Percentiles rank a stretch among this genome's conserved stretches.
Conservation (phyloP, 2,329 filamentous ascomycete species). For the Tolypocladium cylindrosporum region DNA sequence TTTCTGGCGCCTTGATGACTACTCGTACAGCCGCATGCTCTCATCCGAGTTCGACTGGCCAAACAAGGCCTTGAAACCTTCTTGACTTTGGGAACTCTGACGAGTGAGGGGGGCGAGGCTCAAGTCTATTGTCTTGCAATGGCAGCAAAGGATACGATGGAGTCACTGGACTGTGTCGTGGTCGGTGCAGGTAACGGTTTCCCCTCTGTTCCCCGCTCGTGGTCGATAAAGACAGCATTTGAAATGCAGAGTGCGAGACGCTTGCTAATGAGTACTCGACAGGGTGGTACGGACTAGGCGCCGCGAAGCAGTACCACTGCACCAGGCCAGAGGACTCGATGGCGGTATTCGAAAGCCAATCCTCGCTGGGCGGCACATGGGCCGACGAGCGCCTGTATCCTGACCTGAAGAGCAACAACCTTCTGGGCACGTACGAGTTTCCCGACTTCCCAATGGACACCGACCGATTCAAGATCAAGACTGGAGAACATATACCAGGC, state of each 20-base stretch:
- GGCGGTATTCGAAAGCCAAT: constrained; percentile 45
- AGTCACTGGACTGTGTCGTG: constrained; percentile 35
- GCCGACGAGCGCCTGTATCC: constrained; percentile 56
- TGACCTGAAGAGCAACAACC: constrained; percentile 64
- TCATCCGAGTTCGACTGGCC: not conserved
- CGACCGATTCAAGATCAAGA: constrained; percentile 36
- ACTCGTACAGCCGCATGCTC: not conserved
- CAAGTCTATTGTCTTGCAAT: not conserved
- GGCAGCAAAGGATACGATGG: constrained; percentile 18
- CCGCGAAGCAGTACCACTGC: constrained; percentile 51
- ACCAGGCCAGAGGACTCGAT: constrained; percentile 47
- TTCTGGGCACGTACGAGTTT: constrained; percentile 63
- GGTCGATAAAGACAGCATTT: not conserved
- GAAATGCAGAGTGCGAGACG: not conserved
- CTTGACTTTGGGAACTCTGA: not conserved
- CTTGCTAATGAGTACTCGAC: not conserved
- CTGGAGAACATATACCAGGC: constrained; percentile 37
- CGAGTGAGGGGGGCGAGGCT: not conserved
- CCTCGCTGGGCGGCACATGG: constrained; percentile 60
- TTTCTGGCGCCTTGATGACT: not conserved
- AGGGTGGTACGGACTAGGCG: constrained; percentile 43
- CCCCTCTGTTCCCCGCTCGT: not conserved
- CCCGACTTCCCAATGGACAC: constrained; percentile 62
- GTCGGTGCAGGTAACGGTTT: constrained; percentile 38
- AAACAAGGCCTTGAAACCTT: not conserved